These are phyloP conservation scores for Gracilaria vermiculophylla DNA, from an alignment of 23 red algal genomes.

Conservation along the genomic window DNA sequence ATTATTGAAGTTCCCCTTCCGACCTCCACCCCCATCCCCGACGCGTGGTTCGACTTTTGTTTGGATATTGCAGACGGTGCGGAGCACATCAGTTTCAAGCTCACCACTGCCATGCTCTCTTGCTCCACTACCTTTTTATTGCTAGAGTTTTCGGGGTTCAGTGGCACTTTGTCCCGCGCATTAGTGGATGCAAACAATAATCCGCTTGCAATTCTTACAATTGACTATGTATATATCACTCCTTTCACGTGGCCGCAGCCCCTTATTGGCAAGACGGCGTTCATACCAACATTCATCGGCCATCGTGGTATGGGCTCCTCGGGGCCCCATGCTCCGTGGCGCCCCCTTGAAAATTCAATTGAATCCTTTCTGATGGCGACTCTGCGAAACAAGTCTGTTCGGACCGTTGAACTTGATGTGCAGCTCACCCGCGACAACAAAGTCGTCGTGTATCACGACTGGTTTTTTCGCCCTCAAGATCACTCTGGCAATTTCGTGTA, in stretches of 20 bases:
- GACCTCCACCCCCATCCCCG: background rate
- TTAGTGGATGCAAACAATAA: background rate
- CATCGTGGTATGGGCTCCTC: constrained; percentile 87
- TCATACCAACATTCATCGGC: constrained; percentile 58
- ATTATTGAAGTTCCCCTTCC: background rate
- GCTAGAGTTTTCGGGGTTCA: background rate
- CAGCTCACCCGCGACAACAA: constrained; percentile 83
- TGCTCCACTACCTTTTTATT: background rate
- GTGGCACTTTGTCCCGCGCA: background rate
- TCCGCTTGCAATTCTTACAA: background rate
- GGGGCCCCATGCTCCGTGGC: constrained; percentile 30
- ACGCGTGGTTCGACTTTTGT: constrained; percentile 29
- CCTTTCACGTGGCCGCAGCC: background rate
- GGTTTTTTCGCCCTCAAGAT: constrained; percentile 57
- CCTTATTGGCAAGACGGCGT: background rate
- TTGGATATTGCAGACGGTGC: background rate
- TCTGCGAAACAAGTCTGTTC: constrained; percentile 32
- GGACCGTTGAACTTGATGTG: constrained; percentile 88
- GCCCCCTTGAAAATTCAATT: constrained; percentile 81
- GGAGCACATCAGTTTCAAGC: background rate
- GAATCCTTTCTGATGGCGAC: constrained; percentile 83
- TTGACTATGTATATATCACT: constrained; percentile 14
- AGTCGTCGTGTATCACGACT: constrained; percentile 86
- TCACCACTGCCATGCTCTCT: background rate
- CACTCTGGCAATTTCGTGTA: constrained; percentile 19